Evolutionary conservation across 805 yeast species (phyloP).

Genomic region (Starmerella ratchasimensis): DNA sequence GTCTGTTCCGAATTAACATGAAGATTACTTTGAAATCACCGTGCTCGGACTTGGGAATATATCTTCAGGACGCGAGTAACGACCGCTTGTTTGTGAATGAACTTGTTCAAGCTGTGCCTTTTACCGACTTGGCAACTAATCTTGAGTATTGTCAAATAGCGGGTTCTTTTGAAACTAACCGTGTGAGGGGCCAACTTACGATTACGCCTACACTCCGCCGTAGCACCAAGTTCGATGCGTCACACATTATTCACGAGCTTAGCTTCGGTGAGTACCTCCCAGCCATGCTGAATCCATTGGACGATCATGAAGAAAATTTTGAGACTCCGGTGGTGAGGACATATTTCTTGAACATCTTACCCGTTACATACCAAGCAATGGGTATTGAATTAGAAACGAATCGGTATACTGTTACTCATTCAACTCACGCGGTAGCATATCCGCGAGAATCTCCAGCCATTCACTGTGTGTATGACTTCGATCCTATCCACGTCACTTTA

Average conservation of each 20-base stretch:
- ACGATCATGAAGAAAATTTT: slow-evolving; percentile 49
- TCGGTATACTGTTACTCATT: slow-evolving; percentile 48
- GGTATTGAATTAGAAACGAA: slow-evolving; percentile 67
- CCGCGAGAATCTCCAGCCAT: slow-evolving; percentile 46
- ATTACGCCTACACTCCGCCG: slow-evolving; percentile 40
- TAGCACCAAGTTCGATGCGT: slow-evolving; percentile 43
- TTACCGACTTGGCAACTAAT: not conserved
- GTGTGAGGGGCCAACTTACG: slow-evolving; percentile 74
- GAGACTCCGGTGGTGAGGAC: slow-evolving; percentile 34
- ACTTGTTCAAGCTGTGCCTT: slow-evolving; percentile 38
- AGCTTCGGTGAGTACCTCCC: slow-evolving; percentile 90
- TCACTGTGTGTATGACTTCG: slow-evolving; percentile 73
- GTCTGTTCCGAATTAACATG: slow-evolving; percentile 53
- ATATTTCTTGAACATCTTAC: slow-evolving; percentile 68
- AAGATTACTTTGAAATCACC: slow-evolving; percentile 77
- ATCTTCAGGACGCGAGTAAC: slow-evolving; percentile 60
- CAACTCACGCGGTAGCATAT: not conserved
- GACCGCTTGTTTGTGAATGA: slow-evolving; percentile 73
- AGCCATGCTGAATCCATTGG: slow-evolving; percentile 74
- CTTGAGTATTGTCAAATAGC: slow-evolving; percentile 61
- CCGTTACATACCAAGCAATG: slow-evolving; percentile 49
- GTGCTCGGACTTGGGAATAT: slow-evolving; percentile 60
- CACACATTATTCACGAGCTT: slow-evolving; percentile 74
- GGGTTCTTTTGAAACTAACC: slow-evolving; percentile 72
- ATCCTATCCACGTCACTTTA: slow-evolving; percentile 61